Conservation (phyloP, 169 alveolate genomes). For the Toxoplasma gondii region DNA sequence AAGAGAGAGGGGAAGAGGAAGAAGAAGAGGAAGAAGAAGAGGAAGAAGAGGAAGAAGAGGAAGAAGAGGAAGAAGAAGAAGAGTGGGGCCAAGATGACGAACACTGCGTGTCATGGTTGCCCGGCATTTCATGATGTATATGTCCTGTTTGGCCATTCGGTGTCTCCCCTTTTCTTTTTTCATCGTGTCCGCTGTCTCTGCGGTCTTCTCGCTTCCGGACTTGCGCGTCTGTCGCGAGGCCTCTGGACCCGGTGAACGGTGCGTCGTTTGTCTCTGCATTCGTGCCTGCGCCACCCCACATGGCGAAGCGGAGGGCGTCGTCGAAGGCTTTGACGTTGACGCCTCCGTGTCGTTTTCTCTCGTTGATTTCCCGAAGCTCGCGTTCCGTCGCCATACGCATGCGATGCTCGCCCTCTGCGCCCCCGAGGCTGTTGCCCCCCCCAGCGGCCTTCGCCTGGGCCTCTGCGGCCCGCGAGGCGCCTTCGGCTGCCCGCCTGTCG, state of each 20-base stretch:
- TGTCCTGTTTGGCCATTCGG: neutral
- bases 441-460: neutral
- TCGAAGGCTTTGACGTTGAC: conserved; percentile 1
- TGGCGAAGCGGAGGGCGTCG: conserved; percentile 21
- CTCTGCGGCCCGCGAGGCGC: neutral
- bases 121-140: neutral
- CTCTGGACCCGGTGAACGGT: neutral
- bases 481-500: neutral
- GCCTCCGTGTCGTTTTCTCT: neutral
- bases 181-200: neutral
- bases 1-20: neutral
- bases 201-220: neutral
- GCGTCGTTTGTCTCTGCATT: neutral
- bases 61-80: neutral
- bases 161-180: neutral
- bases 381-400: neutral
- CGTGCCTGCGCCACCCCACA: neutral
- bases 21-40: neutral
- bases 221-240: no score
- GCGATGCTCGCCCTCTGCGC: neutral
- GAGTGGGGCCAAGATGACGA: no score
- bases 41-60: neutral
- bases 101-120: neutral
- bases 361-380: conserved; percentile 4
- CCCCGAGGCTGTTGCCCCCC: neutral